Evolutionary conservation across 1,284 basidiomycete genomes (phyloP).

Genomic region (Austroboletus niveus): DNA sequence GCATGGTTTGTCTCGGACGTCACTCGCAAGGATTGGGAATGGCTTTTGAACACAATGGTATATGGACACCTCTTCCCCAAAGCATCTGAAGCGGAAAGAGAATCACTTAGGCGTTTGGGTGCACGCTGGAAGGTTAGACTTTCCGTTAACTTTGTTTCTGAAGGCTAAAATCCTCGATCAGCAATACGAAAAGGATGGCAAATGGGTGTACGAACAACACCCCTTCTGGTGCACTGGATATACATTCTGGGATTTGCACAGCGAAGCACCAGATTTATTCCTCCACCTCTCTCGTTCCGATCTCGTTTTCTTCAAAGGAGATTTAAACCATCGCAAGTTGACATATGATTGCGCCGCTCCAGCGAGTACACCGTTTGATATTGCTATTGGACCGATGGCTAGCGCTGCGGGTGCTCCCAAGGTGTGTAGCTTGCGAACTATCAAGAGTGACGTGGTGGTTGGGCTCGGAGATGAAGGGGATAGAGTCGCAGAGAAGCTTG

Average conservation of each 20-base stretch:
- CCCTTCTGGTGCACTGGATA: constrained; percentile 98
- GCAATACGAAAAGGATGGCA: constrained; percentile 92
- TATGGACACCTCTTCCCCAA: constrained; percentile 88
- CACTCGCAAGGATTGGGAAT: constrained; percentile 94
- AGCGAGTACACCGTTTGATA: constrained; percentile 84
- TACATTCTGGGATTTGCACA: constrained; percentile 90
- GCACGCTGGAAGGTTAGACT: constrained; percentile 80
- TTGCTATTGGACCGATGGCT: constrained; percentile 93
- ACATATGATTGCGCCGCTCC: constrained; percentile 95
- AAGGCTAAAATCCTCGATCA: constrained; percentile 27
- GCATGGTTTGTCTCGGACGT: constrained; percentile 98
- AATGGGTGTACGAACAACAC: constrained; percentile 96
- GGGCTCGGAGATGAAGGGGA: constrained; percentile 71
- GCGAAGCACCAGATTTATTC: constrained; percentile 92
- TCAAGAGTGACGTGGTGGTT: constrained; percentile 85
- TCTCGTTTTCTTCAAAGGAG: constrained; percentile 96
- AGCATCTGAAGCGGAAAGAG: constrained; percentile 76
- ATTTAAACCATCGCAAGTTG: constrained; percentile 89
- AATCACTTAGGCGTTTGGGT: constrained; percentile 80
- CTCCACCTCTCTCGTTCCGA: constrained; percentile 88
- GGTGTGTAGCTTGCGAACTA: constrained; percentile 80
- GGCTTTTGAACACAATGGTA: constrained; percentile 86
- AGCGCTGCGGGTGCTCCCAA: constrained; percentile 87
- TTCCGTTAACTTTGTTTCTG: not conserved
- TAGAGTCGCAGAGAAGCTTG: constrained; percentile 75